phyloP scores from a whole-genome alignment of 2,329 filamentous ascomycete species.

The Monosporascus ibericus region DNA sequence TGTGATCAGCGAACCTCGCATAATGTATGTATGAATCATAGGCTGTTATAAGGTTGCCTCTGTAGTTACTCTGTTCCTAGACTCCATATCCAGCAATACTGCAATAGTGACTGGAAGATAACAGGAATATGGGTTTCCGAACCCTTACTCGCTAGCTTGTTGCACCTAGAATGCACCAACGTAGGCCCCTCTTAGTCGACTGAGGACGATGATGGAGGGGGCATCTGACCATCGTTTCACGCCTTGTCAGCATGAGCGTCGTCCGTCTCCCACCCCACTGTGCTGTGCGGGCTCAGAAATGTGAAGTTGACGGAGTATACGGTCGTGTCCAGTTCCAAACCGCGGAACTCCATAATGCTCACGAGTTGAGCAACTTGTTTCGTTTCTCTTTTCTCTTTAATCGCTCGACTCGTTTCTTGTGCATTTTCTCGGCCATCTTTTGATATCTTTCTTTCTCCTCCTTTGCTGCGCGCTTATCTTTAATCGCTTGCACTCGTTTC shows the following conservation, averaged over 20 bases:
- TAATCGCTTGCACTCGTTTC: constrained; percentile 72
- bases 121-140: background rate
- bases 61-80: too few relatives aligned
- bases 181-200: background rate
- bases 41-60: too few relatives aligned
- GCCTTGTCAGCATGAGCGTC: too few relatives aligned
- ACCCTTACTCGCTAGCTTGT: background rate
- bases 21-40: too few relatives aligned
- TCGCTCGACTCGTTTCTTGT: constrained; percentile 87
- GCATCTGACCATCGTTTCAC: too few relatives aligned
- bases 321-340: background rate
- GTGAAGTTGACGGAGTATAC: background rate
- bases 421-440: constrained; percentile 96
- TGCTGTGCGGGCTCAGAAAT: too few relatives aligned
- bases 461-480: constrained; percentile 80
- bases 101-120: background rate
- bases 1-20: too few relatives aligned
- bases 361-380: constrained; percentile 74
- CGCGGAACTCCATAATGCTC: constrained; percentile 20
- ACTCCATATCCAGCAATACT: background rate
- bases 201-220: background rate
- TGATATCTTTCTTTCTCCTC: constrained; percentile 90
- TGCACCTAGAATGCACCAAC: background rate
- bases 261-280: too few relatives aligned
- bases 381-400: constrained; percentile 94